phyloP scores from a whole-genome alignment of 805 yeast species.

The Dipodascus albidus region DNA sequence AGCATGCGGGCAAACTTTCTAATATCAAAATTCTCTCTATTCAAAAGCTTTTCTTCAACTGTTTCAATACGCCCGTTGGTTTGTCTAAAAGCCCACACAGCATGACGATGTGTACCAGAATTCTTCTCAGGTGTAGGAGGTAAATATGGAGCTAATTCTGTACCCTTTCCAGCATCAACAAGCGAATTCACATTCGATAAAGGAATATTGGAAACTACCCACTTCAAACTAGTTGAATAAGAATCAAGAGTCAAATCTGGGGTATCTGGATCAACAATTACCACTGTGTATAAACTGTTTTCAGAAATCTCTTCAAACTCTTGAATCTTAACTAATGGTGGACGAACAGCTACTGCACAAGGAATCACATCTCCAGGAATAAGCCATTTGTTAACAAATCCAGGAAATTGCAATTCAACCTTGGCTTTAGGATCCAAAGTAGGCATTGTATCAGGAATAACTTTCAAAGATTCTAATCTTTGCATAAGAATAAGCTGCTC shows the following conservation, averaged over 20 bases:
- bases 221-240: constrained; percentile 60
- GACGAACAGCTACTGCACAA: constrained; percentile 57
- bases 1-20: constrained; percentile 50
- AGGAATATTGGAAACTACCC: constrained; percentile 62
- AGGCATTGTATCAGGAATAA: constrained; percentile 90
- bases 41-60: constrained; percentile 8
- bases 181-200: constrained; percentile 46
- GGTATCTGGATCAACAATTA: constrained; percentile 84
- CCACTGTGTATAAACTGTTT: constrained; percentile 55
- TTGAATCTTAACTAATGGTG: constrained; percentile 68
- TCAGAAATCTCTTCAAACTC: constrained; percentile 47
- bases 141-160: constrained; percentile 40
- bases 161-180: constrained; percentile 27
- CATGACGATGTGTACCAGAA: constrained; percentile 67
- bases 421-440: constrained; percentile 74
- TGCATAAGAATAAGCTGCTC: constrained; percentile 79
- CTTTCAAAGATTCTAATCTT: constrained; percentile 72
- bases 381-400: constrained; percentile 47
- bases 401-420: constrained; percentile 65
- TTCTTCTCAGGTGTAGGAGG: constrained; percentile 91
- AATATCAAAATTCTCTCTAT: constrained; percentile 52
- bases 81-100: constrained; percentile 88
- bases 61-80: constrained; percentile 6
- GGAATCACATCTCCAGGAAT: constrained; percentile 72
- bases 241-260: constrained; percentile 66